Base-by-base conservation (phyloP, 2,329 filamentous ascomycete genomes). In the Xylariales sp. region DNA sequence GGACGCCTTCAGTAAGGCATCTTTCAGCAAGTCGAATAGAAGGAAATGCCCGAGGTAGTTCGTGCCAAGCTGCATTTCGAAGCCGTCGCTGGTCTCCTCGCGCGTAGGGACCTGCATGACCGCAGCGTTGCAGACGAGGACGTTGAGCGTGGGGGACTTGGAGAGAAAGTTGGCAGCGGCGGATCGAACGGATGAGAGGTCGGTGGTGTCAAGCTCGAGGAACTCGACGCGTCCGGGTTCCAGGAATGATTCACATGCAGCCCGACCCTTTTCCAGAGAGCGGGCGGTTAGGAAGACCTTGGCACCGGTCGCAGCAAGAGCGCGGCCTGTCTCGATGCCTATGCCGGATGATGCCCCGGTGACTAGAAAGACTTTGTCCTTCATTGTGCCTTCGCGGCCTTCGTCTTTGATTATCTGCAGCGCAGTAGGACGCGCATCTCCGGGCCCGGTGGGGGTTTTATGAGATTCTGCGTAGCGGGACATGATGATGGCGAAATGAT, bases 401-500 rank as follows among this genome's bases (percentile, higher is more conserved):
- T 81, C 73, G 62, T 81, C 79, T 53, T 77, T 58, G 58, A 82
- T 69, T 46, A 82, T 78, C 63, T 81, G 76, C 3, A 78, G 49
- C 7, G 80, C 80, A 1, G 79, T 81, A 3, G 80, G 80, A 9
- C 79, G 78, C 12, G 73, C 73, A 71, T 82, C 80, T 16, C 79
- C 79, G 5, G 78, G 71, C 4, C 80, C 80, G 9, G 49, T 7
- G 2, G 49, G 55, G 30, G 9, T 41, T 10, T 48, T 65, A 59
- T 62, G 52, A 5, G 61, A 5, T 1, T 65, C 58, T 8, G 64
- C 62, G 67, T 71, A 71, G 53, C 67, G 66, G 8, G 66, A 70
- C 68, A 70, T 70, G 7, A 16, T 64, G 43, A 23, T 28, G 23
- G 23, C 23, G 23, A 23, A 23, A 23, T 41, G 28, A 6, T 23